phyloP scores from a whole-genome alignment of 257 asterid species.

The Cruciata laevipes region DNA sequence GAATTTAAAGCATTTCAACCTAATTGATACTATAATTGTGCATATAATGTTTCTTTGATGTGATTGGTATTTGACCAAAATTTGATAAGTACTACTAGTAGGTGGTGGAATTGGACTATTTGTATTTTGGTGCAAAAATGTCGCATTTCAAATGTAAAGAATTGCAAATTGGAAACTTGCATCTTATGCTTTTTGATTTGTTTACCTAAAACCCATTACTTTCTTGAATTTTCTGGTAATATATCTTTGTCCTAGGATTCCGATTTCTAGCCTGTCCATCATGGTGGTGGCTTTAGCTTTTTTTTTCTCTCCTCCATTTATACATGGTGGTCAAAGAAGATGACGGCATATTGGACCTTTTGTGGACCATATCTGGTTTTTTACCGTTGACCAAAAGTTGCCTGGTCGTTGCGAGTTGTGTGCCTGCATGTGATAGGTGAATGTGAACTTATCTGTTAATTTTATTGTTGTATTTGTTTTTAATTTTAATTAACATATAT shows the following conservation, averaged over 20 bases:
- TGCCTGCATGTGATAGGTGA: conserved; percentile 7
- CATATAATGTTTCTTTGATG: too few relatives aligned
- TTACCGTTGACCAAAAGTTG: conserved; percentile 19
- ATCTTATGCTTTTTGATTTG: conserved; percentile 6
- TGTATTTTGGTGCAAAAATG: conserved; percentile 5
- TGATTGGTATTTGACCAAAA: not conserved
- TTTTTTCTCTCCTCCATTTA: not conserved
- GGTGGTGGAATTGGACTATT: conserved; percentile 21
- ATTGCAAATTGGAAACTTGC: conserved; percentile 15
- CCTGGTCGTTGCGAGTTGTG: conserved; percentile 13
- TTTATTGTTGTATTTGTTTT: too few relatives aligned
- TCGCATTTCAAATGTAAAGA: conserved; percentile 6
- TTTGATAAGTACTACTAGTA: not conserved
- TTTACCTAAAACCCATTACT: not conserved
- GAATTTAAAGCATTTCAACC: too few relatives aligned
- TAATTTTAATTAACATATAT: too few relatives aligned
- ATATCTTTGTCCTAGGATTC: conserved; percentile 18
- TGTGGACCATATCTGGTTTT: conserved; percentile 8
- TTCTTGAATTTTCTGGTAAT: not conserved
- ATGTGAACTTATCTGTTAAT: not conserved
- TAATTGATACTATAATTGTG: too few relatives aligned
- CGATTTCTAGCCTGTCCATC: not conserved
- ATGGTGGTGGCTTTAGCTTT: conserved; percentile 6
- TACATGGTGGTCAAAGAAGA: conserved; percentile 15
- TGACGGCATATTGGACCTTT: not conserved